Percentiles rank a stretch among this genome's conserved stretches.
Evolutionary conservation across 192 early-diverging fungal genomes (phyloP).

Genomic region (Backusella tuberculispora): DNA sequence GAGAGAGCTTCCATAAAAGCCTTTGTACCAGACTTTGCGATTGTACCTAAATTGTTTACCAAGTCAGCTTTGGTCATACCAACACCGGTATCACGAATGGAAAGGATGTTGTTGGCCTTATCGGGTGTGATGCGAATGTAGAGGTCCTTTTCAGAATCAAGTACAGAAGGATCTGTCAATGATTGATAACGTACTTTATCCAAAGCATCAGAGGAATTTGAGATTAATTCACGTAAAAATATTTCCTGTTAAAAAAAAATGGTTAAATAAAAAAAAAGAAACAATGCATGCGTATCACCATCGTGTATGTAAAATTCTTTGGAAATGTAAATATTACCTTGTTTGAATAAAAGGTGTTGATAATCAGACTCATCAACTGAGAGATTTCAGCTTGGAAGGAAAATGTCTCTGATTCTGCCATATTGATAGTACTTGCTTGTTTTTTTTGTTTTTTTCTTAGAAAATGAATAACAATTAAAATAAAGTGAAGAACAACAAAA

Average conservation of each 20-base stretch:
- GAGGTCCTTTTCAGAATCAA: constrained; percentile 92
- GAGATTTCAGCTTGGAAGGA: constrained; percentile 99
- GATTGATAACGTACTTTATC: constrained; percentile 99
- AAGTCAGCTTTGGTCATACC: constrained; percentile 95
- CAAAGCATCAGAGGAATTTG: constrained; percentile 67
- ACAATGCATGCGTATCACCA: neutral
- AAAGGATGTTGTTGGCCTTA: constrained; percentile 66
- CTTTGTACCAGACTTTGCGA: constrained; percentile 99
- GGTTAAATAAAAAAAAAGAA: neutral
- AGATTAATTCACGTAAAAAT: constrained; percentile 98
- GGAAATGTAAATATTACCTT: constrained; percentile 55
- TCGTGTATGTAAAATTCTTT: neutral
- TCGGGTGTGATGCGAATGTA: constrained; percentile 93
- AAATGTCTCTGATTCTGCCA: constrained; percentile 84
- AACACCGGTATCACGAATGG: constrained; percentile 89
- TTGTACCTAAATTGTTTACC: constrained; percentile 98
- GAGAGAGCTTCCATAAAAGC: constrained; percentile 98
- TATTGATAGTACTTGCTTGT: too few species aligned
- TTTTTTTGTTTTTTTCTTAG: too few species aligned
- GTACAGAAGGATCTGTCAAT: constrained; percentile 87
- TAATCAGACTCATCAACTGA: constrained; percentile 99
- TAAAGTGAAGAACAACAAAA: too few species aligned
- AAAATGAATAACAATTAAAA: too few species aligned
- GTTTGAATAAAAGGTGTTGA: constrained; percentile 99
- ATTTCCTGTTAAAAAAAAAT: constrained; percentile 49